phyloP scores from a whole-genome alignment of 73 alveolate genomes.

The Breviolum minutum region DNA sequence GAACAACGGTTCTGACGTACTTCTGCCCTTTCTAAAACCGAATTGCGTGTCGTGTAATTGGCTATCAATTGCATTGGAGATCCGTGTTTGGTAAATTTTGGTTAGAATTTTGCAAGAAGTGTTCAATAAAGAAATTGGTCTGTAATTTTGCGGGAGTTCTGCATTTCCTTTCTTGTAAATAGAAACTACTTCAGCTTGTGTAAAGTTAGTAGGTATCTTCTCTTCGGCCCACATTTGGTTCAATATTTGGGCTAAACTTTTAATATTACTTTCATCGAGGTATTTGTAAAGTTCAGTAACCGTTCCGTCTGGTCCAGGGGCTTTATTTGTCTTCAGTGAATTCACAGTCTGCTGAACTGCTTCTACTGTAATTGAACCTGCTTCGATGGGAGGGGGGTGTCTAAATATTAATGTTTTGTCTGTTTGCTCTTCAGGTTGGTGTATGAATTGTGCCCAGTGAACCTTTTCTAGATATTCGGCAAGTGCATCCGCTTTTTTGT shows the following conservation, averaged over 20 bases:
- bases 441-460: no score
- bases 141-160: background rate
- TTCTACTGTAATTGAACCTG: background rate
- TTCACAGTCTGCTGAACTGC: background rate
- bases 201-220: background rate
- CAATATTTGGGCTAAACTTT: background rate
- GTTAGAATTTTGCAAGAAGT: background rate
- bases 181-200: background rate
- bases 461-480: no score
- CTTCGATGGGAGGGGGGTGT: background rate
- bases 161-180: background rate
- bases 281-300: background rate
- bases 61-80: background rate
- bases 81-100: background rate
- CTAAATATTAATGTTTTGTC: no score
- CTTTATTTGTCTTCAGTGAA: background rate
- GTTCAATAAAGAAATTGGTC: background rate
- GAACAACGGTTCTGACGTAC: background rate
- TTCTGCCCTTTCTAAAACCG: background rate
- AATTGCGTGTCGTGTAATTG: background rate
- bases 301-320: background rate
- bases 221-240: constrained; percentile 9
- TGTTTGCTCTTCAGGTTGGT: no score
- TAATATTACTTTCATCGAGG: background rate
- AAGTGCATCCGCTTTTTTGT: no score